Conservation (phyloP, 2,329 filamentous ascomycete genomes). For the Cladophialophora psammophila region DNA sequence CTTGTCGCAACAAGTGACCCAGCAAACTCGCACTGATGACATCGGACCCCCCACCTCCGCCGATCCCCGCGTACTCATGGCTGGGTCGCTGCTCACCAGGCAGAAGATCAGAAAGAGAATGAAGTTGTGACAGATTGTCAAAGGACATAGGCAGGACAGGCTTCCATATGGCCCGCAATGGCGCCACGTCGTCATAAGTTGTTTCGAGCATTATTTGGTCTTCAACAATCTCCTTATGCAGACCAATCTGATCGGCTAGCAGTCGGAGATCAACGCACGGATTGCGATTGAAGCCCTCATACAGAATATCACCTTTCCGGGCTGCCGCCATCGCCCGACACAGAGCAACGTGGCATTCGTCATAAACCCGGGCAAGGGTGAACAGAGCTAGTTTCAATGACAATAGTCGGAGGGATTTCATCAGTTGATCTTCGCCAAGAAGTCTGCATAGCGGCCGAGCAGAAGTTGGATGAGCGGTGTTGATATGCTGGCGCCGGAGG, state of each 20-base stretch:
- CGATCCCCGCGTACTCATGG: slow-evolving; percentile 37
- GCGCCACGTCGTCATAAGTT: slow-evolving; percentile 8
- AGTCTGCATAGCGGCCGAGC: slow-evolving; percentile 32
- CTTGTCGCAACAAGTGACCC: slow-evolving; percentile 32
- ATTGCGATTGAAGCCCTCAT: slow-evolving; percentile 26
- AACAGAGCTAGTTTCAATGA: slow-evolving; percentile 27
- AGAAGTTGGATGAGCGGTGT: slow-evolving; percentile 20
- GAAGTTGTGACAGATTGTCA: slow-evolving; percentile 29
- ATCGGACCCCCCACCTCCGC: slow-evolving; percentile 40
- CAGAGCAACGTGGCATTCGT: slow-evolving; percentile 35
- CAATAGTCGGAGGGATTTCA: slow-evolving; percentile 24
- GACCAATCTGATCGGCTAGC: slow-evolving; percentile 25
- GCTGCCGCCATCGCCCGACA: slow-evolving; percentile 27
- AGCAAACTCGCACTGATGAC: slow-evolving; percentile 40
- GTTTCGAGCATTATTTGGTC: slow-evolving; percentile 30
- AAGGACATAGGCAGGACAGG: slow-evolving; percentile 33
- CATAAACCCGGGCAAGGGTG: slow-evolving; percentile 36
- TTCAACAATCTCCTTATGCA: slow-evolving; percentile 17
- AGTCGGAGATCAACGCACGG: slow-evolving; percentile 29
- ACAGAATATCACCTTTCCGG: slow-evolving; percentile 17
- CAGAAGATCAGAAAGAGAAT: slow-evolving; percentile 29
- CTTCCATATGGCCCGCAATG: slow-evolving; percentile 23
- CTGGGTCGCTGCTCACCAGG: slow-evolving; percentile 30
- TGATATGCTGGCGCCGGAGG: slow-evolving; percentile 30
- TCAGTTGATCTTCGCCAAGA: slow-evolving; percentile 23